Percentiles rank a stretch among this genome's conserved stretches.
Conservation (phyloP, 352 stramenopile species). For the Globisporangium alternatum region DNA sequence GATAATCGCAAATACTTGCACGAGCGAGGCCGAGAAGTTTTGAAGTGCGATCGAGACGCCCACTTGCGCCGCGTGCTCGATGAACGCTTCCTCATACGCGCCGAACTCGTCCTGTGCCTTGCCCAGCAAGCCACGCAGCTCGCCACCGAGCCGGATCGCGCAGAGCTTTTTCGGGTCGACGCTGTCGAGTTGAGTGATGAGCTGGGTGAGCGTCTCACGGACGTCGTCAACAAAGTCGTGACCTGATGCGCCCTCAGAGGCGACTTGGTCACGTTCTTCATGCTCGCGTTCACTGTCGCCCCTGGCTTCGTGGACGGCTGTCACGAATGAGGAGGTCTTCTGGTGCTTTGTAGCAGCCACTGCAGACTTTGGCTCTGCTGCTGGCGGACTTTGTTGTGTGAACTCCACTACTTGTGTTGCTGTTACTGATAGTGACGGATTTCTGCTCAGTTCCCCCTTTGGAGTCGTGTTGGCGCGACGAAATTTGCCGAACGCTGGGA, state of each 20-base stretch:
- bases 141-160: slow-evolving; percentile 58
- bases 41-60: slow-evolving; percentile 70
- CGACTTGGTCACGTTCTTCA: background rate
- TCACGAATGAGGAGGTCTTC: background rate
- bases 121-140: slow-evolving; percentile 71
- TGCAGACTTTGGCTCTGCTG: background rate
- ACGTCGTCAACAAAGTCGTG: slow-evolving; percentile 40
- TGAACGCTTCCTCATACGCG: slow-evolving; percentile 60
- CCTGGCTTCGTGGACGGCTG: background rate
- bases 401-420: background rate
- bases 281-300: background rate
- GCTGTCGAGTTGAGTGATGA: slow-evolving; percentile 54
- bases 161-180: slow-evolving; percentile 62
- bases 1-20: slow-evolving; percentile 51
- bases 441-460: background rate
- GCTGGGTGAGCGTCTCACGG: slow-evolving; percentile 34
- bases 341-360: background rate
- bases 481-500: slow-evolving; percentile 52
- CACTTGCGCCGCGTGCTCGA: slow-evolving; percentile 43
- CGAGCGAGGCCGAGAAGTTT: slow-evolving; percentile 67
- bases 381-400: background rate
- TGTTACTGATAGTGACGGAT: background rate
- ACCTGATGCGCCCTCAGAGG: background rate
- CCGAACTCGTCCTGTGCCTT: slow-evolving; percentile 79
- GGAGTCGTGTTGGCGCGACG: slow-evolving; percentile 32